These are phyloP conservation scores for Lachnellula arida DNA, from an alignment of 2,329 filamentous ascomycete genomes.

Conservation along the genomic window DNA sequence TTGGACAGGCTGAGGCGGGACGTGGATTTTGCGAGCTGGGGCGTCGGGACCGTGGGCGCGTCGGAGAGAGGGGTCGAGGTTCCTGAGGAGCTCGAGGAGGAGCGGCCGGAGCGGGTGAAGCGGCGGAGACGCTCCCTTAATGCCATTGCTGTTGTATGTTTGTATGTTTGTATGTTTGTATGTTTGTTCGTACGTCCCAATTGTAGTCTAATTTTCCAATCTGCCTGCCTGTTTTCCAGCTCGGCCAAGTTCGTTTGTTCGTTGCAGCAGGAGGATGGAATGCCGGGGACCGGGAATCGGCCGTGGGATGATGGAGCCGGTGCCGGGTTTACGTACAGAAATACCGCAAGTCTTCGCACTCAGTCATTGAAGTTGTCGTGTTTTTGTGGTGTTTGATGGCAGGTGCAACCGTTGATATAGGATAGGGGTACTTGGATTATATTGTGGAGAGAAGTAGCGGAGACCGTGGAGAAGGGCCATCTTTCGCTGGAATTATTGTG, in stretches of 20 bases:
- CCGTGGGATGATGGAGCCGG: too few species aligned
- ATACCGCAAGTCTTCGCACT: too few species aligned
- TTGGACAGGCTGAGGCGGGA: constrained; percentile 7
- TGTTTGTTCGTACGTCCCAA: too few species aligned
- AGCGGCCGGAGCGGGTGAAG: constrained; percentile 1
- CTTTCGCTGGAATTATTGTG: neutral
- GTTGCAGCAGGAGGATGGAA: too few species aligned
- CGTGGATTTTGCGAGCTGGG: constrained; percentile 5
- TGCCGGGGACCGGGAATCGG: too few species aligned
- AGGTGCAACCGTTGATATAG: too few species aligned
- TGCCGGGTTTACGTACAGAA: too few species aligned
- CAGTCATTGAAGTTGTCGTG: too few species aligned
- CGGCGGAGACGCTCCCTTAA: constrained; percentile 15
- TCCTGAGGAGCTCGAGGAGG: neutral
- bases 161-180: too few species aligned
- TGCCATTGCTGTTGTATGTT: constrained; percentile 10
- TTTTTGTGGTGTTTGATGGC: too few species aligned
- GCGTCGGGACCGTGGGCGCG: neutral
- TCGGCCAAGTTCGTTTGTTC: neutral
- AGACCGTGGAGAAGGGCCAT: neutral
- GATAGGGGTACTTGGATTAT: neutral
- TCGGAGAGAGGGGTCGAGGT: constrained; percentile 1
- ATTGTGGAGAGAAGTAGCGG: neutral
- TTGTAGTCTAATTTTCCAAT: neutral
- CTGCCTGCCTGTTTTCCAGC: neutral